Conservation (phyloP, 2,329 filamentous ascomycete genomes). For the Hymenoscyphus linearis region DNA sequence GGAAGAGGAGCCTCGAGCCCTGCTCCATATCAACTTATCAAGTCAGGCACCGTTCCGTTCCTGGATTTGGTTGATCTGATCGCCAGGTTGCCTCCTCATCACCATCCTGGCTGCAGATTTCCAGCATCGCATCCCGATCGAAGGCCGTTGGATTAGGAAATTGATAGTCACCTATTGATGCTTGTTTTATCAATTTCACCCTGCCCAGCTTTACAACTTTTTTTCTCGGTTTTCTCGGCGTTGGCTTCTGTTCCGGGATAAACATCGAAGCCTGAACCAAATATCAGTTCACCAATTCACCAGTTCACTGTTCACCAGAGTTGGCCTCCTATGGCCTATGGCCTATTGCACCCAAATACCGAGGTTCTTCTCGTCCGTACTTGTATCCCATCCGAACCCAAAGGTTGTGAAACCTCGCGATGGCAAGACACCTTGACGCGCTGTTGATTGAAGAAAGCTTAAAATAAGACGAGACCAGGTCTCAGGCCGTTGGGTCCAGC, state of each 20-base stretch:
- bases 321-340: too few species aligned
- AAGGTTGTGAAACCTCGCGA: not conserved
- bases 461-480: not conserved
- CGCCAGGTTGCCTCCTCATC: not conserved
- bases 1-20: too few species aligned
- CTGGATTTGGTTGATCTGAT: not conserved
- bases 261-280: not conserved
- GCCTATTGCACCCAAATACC: not conserved
- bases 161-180: not conserved
- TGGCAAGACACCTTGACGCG: not conserved
- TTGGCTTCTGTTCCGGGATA: not conserved
- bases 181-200: not conserved
- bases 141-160: not conserved
- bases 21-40: too few species aligned
- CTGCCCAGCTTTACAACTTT: not conserved
- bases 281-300: too few species aligned
- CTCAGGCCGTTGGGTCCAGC: not conserved
- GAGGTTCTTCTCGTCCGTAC: not conserved
- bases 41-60: not conserved
- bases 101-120: slow-evolving; percentile 1
- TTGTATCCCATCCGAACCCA: not conserved
- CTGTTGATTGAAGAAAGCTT: not conserved
- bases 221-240: not conserved
- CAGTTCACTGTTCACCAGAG: too few species aligned
- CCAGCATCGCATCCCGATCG: not conserved